Base-by-base conservation (phyloP, 495 filamentous ascomycete species). In the Talaromyces adpressus region DNA sequence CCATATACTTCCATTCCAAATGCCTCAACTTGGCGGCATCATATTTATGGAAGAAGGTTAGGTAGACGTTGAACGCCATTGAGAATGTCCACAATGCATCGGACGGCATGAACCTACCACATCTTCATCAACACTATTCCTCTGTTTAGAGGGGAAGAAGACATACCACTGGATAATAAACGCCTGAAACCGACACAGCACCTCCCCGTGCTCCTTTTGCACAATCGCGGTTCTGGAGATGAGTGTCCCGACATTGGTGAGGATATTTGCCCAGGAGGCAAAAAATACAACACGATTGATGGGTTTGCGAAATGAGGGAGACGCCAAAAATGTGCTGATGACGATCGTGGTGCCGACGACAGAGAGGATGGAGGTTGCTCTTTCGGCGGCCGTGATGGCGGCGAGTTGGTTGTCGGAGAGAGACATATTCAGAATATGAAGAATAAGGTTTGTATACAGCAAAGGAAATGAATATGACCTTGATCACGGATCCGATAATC, bases 221-320 rank as follows among this genome's bases (percentile, higher is more conserved):
- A 68, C 62, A 6, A 84, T 77, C 20, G 82, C 86, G n/a, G 78
- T 81, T 41, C 81, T 79, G 0, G 88, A 85, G 66, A 93, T 90
- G 27, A 95, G 70, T 0, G 91, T 91, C 4, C 87, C 92, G 16
- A 92, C 81, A 72, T 91, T 94, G 58, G 88, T 86, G 73, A 92
- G 78, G 39, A 93, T 79, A 68, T 96, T 96, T 36, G 91, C 92
- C 69, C 91, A 90, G 4, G 87, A 88, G 2, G 92, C 91, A 69
- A 87, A 93, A 72, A 96, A 95, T 9, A 93, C 84, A 4, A 96
- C 78, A 3, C 91, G 84, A 68, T 95, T 95, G 75, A 96, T 92
- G n/a, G 92, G 91, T 74, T 93, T 92, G 63, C 88, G 76, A 47
- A 79, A 79, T 1, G 71, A 67, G 2, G 63, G 62, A 4, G 75